A percentile compares a stretch with the other conserved stretches of the same genome.
phyloP scores from a whole-genome alignment of 2,329 filamentous ascomycete species.

The Aspergillus quadrilineatus region DNA sequence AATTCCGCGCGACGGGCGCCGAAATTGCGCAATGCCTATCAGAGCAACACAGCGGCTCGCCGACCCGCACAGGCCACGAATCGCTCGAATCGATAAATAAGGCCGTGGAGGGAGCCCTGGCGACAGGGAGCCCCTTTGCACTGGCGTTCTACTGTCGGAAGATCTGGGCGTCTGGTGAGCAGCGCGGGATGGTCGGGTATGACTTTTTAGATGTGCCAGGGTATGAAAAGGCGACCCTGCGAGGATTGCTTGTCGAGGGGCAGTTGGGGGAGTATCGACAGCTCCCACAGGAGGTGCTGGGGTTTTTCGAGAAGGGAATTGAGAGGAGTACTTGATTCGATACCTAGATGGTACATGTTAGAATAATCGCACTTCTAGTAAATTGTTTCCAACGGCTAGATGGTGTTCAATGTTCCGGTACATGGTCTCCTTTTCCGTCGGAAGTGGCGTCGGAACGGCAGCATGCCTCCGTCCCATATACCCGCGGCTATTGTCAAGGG shows the following conservation, averaged over 20 bases:
- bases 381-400: no score
- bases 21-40: background rate
- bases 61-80: background rate
- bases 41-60: background rate
- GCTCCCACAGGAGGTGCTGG: background rate
- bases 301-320: background rate
- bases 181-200: slow-evolving; percentile 3
- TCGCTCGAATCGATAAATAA: background rate
- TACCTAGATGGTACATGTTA: background rate
- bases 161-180: slow-evolving; percentile 18
- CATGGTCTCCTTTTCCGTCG: background rate
- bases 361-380: no score
- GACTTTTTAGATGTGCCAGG: slow-evolving; percentile 19
- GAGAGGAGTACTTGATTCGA: background rate
- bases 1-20: background rate
- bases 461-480: background rate
- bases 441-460: background rate
- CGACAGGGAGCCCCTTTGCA: background rate
- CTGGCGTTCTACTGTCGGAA: slow-evolving; percentile 18
- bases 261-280: background rate
- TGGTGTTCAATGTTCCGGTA: no score
- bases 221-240: background rate
- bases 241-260: background rate
- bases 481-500: no score
- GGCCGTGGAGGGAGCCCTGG: background rate